Percentiles rank a stretch among this genome's conserved stretches.
These are phyloP conservation scores for Rhizopus arrhizus DNA, from an alignment of 371 early-diverging fungal species.

Conservation along the genomic window DNA sequence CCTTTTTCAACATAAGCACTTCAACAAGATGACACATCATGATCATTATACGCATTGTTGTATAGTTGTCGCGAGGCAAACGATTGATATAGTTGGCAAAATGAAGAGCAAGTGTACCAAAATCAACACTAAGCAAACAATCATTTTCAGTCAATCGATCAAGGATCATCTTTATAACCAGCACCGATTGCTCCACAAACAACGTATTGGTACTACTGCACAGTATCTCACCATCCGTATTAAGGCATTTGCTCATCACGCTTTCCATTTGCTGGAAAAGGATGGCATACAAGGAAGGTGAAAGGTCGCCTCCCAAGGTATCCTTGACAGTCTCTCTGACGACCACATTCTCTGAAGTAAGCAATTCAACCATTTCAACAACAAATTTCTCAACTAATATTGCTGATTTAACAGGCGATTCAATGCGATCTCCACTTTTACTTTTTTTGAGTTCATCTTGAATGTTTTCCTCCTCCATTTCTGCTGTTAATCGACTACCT, in stretches of 20 bases:
- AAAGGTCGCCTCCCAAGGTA: constrained; percentile 80
- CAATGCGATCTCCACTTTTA: constrained; percentile 18
- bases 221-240: constrained; percentile 63
- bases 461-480: constrained; percentile 19
- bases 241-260: constrained; percentile 71
- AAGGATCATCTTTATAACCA: constrained; percentile 78
- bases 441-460: constrained; percentile 20
- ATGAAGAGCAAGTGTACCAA: constrained; percentile 71
- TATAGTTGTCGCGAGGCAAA: constrained; percentile 54
- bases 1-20: constrained; percentile 74
- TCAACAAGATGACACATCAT: constrained; percentile 84
- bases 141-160: constrained; percentile 74
- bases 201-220: constrained; percentile 76
- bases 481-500: constrained; percentile 62
- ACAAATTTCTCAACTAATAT: constrained; percentile 75
- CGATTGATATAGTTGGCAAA: constrained; percentile 79
- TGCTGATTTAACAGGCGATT: constrained; percentile 24
- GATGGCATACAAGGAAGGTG: constrained; percentile 72
- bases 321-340: constrained; percentile 87
- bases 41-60: constrained; percentile 74
- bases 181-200: constrained; percentile 83
- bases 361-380: constrained; percentile 76
- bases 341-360: constrained; percentile 79
- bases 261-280: constrained; percentile 74
- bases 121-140: constrained; percentile 72